Base-by-base conservation (phyloP, 805 yeast species). In the Candida pseudofarinosa region DNA sequence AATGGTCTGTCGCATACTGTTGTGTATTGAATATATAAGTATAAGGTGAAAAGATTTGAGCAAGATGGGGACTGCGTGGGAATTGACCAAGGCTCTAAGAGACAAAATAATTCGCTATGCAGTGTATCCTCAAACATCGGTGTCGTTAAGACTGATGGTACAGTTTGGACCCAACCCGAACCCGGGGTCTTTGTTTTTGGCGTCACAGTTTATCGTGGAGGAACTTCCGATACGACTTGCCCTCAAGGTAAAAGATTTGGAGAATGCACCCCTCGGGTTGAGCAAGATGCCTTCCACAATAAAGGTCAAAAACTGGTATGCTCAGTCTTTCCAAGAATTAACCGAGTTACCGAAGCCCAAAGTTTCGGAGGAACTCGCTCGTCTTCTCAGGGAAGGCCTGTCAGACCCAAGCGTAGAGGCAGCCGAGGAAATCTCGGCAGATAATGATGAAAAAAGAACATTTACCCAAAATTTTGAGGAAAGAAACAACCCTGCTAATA, bases 161-260 rank as follows among this genome's bases (percentile, higher is more conserved):
- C 93, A 86, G 58, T 85, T 88, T 66, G 96, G 97, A 2, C 81
- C 83, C 7, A 69, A 76, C 36, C 93, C 96, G 4, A 74, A 79
- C 26, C 86, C 85, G 12, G 96, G 95, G 2, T 77, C 85, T 8
- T 67, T 87, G 33, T 89, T 85, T 59, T 75, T 86, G 37, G 96
- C 96, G 0, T 83, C 90, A 4, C 86, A 84, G 59, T 88, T 88
- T 58, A 81, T 85, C 7, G 87, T 85, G 1, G 88, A 87, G 56
- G 97, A 89, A 61, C 73, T 89, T 30, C 96, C 96, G 1, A 86
- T 88, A 34, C 72, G 97, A 46, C 71, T 88, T 38, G 95, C 96
- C 2, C 87, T 85, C 54, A 76, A 95, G 41, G 95, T 88, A 28
- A 81, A 85, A 57, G 96, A 88, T 55, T 69, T 89, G 45, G 95